Evolutionary conservation across 345 rosid species (phyloP), one percentile per base, ranked within the genome.

Genomic region (Carallia pectinifolia): DNA sequence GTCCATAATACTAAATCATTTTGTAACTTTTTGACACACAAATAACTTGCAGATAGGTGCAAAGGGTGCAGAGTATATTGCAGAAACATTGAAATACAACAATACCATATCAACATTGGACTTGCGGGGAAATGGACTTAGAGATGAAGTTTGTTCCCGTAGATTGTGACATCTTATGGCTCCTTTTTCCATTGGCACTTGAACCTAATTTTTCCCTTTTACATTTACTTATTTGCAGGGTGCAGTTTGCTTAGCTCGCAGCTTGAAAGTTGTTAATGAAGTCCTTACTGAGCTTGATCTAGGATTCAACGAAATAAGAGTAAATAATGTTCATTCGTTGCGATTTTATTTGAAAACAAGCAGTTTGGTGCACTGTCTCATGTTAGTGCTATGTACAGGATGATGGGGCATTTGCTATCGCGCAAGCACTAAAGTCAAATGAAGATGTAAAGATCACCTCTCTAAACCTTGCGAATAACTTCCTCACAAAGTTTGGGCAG

Each of bases 181-280:
- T 62, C 23, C 13, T n/a, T 67, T 7, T 53, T 34, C 6, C 67
- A 10, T 60, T n/a, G 18, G 47, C 33, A 47, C 6, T 62, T 27
- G 23, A 53, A 53, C 29, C 53, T 18, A 13, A 27, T 56, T 18
- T 23, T 62, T 44, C 30, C 37, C 31, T 33, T 53, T 47, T 9
- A 61, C 15, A 23, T 16, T 59, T 58, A 58, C 62, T 71, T 40
- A 8, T 70, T 66, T 81, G 78, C 86, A 94, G 98, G 98, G 98
- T 64, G 95, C 96, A 33, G 79, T 82, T 55, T 84, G 83, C 66
- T 71, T 94, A 61, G 98, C 98, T 74, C 90, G 88, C 70, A 91
- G 97, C 90, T 81, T 94, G 80, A 94, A 88, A 83, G 98, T 94
- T 74, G 97, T 91, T n/a, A 94, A 90, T 74, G 97, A 94, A 86